Percentiles rank a stretch among this genome's conserved stretches.
Evolutionary conservation across 805 yeast genomes (phyloP).

Genomic region (Metschnikowia proteae): DNA sequence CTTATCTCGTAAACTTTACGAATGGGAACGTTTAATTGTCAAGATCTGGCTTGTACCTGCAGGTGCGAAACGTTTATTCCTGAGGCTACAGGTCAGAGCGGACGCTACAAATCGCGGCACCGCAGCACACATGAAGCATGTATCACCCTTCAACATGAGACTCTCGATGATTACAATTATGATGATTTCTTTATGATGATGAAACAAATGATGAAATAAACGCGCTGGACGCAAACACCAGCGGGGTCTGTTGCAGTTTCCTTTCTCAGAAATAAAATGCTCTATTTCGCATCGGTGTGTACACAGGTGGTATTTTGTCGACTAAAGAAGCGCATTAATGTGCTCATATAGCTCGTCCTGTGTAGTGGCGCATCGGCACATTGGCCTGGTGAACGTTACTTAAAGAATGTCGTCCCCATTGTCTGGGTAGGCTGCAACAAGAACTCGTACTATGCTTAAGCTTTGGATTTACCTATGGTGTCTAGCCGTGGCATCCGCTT

Average conservation of each 20-base stretch:
- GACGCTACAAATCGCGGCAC: no score
- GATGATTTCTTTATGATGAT: no score
- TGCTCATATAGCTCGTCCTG: slow-evolving; percentile 4
- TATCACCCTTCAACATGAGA: no score
- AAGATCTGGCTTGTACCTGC: no score
- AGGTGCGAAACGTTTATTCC: no score
- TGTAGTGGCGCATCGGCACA: not conserved
- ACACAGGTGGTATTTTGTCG: not conserved
- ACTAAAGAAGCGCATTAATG: slow-evolving; percentile 1
- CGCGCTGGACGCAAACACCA: not conserved
- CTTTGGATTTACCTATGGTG: not conserved
- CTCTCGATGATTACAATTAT: no score
- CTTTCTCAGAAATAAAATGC: slow-evolving; percentile 1
- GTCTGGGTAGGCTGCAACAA: no score
- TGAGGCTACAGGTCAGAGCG: no score
- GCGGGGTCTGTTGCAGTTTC: not conserved
- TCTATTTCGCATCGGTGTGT: not conserved
- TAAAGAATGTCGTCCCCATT: not conserved
- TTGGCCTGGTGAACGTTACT: not conserved
- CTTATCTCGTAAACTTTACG: no score
- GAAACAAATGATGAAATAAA: no score
- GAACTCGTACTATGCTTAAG: not conserved
- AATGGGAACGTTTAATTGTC: no score
- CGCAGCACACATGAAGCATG: no score
- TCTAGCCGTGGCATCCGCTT: slow-evolving; percentile 8